phyloP scores from a whole-genome alignment of 1,284 basidiomycete species.

The Apiotrichum gamsii region DNA sequence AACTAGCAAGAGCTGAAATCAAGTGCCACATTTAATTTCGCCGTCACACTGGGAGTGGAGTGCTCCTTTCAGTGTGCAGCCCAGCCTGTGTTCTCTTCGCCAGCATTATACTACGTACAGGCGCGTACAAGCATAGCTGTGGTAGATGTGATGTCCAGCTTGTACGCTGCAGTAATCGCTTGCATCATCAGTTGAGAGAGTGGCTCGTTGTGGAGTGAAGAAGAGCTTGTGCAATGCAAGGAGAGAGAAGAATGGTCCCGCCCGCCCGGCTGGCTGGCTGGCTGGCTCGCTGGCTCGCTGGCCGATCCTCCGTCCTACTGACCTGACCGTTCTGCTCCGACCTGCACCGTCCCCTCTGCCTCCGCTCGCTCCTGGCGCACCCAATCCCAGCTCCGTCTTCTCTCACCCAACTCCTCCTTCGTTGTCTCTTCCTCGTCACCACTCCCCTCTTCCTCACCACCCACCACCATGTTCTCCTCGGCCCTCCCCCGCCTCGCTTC shows the following conservation, averaged over 20 bases:
- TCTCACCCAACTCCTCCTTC: too few relatives aligned
- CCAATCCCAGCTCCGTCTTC: constrained; percentile 1
- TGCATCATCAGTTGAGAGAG: too few relatives aligned
- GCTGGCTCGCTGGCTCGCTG: constrained; percentile 1
- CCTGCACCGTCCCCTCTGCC: not conserved
- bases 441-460: constrained; percentile 7
- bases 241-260: too few relatives aligned
- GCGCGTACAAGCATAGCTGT: not conserved
- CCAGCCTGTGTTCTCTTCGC: too few relatives aligned
- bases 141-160: too few relatives aligned
- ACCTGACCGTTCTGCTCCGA: not conserved
- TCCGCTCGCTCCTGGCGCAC: not conserved
- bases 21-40: too few relatives aligned
- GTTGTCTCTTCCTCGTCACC: constrained; percentile 7
- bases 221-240: too few relatives aligned
- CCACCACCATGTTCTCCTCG: constrained; percentile 37
- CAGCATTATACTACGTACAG: not conserved
- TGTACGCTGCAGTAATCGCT: too few relatives aligned
- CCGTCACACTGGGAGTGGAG: too few relatives aligned
- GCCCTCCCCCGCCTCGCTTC: constrained; percentile 39
- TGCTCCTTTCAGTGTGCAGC: too few relatives aligned
- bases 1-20: too few relatives aligned
- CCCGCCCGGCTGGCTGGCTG: not conserved
- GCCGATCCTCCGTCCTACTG: not conserved
- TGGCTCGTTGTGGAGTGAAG: too few relatives aligned